Conservation (phyloP, 805 yeast species). For the Starmerella khaoyaiensis region DNA sequence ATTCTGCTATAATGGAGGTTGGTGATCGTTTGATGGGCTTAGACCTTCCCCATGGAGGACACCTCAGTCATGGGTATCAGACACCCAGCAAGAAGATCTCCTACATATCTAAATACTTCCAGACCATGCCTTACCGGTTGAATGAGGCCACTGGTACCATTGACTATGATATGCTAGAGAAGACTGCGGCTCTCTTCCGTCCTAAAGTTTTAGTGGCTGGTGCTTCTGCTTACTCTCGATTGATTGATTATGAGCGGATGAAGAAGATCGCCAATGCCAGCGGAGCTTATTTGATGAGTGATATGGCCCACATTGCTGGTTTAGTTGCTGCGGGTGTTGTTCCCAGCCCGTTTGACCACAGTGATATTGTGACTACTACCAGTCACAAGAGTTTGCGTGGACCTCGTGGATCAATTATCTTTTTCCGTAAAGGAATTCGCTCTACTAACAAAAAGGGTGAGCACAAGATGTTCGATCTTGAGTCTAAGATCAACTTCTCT, state of each 20-base stretch:
- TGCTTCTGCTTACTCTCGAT: conserved; percentile 88
- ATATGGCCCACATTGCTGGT: conserved; percentile 98
- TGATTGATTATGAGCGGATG: conserved; percentile 82
- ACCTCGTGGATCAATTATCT: conserved; percentile 97
- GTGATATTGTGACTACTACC: conserved; percentile 95
- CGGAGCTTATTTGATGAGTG: conserved; percentile 84
- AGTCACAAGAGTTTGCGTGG: conserved; percentile 97
- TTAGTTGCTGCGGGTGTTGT: conserved; percentile 88
- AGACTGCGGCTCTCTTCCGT: conserved; percentile 74
- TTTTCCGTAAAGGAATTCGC: conserved; percentile 89
- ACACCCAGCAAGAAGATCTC: conserved; percentile 81
- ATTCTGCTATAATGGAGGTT: conserved; percentile 75
- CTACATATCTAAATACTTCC: conserved; percentile 83
- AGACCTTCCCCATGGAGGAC: conserved; percentile 98
- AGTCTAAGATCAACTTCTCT: conserved; percentile 83
- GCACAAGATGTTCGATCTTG: conserved; percentile 74
- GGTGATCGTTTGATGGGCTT: conserved; percentile 95
- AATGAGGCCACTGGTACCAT: conserved; percentile 77
- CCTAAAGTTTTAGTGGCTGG: conserved; percentile 95
- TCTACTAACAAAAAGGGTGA: conserved; percentile 70
- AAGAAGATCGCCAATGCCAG: conserved; percentile 81
- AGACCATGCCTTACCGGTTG: conserved; percentile 94
- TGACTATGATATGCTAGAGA: conserved; percentile 78
- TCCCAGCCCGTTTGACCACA: conserved; percentile 81
- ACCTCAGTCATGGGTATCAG: conserved; percentile 93